These are phyloP conservation scores for Pholiota adiposa DNA, from an alignment of 1,284 basidiomycete species.

Conservation along the genomic window DNA sequence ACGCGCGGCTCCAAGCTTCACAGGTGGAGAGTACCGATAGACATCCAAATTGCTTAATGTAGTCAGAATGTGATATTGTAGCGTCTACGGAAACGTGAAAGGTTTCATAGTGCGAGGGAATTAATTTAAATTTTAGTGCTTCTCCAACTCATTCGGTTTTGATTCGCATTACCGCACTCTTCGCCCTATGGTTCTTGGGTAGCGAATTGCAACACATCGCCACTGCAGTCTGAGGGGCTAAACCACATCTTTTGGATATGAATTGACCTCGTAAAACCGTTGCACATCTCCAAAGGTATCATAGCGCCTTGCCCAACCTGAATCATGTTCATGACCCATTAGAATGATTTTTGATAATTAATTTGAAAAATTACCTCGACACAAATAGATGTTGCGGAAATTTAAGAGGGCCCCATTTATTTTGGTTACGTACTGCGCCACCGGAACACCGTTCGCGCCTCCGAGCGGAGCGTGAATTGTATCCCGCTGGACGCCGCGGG, in stretches of 20 bases:
- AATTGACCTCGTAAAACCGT: slow-evolving; percentile 67
- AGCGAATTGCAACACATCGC: slow-evolving; percentile 66
- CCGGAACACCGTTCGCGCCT: slow-evolving; percentile 50
- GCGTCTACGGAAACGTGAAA: slow-evolving; percentile 6
- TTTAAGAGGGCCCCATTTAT: slow-evolving; percentile 48
- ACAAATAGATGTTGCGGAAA: slow-evolving; percentile 61
- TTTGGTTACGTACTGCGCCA: slow-evolving; percentile 60
- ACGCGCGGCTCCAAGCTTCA: slow-evolving; percentile 58
- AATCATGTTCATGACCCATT: neutral
- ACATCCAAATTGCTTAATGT: slow-evolving; percentile 68
- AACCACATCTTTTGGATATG: slow-evolving; percentile 57
- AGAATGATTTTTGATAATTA: neutral
- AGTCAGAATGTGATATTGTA: slow-evolving; percentile 71
- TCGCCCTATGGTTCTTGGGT: slow-evolving; percentile 64
- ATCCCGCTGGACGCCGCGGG: slow-evolving; percentile 50
- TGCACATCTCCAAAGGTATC: slow-evolving; percentile 68
- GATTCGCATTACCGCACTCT: too few species aligned
- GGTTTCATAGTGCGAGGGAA: neutral
- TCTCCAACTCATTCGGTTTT: slow-evolving; percentile 53
- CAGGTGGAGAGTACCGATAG: slow-evolving; percentile 46
- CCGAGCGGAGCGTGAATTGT: slow-evolving; percentile 47
- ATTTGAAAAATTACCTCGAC: slow-evolving; percentile 50
- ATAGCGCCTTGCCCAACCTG: slow-evolving; percentile 65
- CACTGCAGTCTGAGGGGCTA: slow-evolving; percentile 67
- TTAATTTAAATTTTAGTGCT: too few species aligned